Conservation (phyloP, 768 basidiomycete species). For the Tylopilus balloui region DNA sequence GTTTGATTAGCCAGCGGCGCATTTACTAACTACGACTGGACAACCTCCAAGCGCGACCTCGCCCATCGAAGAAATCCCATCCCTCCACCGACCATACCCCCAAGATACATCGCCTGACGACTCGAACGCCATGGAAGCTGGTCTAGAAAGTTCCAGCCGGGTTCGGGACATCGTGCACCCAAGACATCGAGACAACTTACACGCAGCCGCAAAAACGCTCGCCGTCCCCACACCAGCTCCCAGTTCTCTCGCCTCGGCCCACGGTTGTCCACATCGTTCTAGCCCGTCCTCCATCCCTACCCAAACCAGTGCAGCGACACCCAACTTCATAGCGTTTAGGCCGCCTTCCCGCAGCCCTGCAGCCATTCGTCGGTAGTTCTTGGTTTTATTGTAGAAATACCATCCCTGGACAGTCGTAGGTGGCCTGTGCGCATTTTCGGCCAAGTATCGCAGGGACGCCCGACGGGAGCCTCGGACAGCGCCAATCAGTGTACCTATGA, state of each 20-base stretch:
- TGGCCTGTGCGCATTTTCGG: constrained; percentile 88
- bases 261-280: constrained; percentile 32
- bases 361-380: constrained; percentile 82
- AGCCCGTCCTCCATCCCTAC: constrained; percentile 46
- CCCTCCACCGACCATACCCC: constrained; percentile 51
- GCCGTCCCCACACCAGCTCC: constrained; percentile 66
- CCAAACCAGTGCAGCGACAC: constrained; percentile 43
- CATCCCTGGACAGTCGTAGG: constrained; percentile 85
- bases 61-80: constrained; percentile 47
- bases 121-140: constrained; percentile 50
- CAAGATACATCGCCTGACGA: constrained; percentile 47
- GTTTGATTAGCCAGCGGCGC: background rate
- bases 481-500: constrained; percentile 66
- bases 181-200: constrained; percentile 33
- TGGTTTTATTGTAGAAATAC: constrained; percentile 96
- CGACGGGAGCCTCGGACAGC: constrained; percentile 64
- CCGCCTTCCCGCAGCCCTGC: constrained; percentile 68
- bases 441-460: constrained; percentile 76
- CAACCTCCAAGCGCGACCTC: constrained; percentile 26
- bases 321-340: constrained; percentile 49
- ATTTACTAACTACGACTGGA: constrained; percentile 6
- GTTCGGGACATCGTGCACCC: background rate
- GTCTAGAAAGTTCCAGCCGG: constrained; percentile 37
- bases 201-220: constrained; percentile 50
- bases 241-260: constrained; percentile 45